Evolutionary conservation across 2,329 filamentous ascomycete genomes (phyloP).

Genomic region (Cyanodermella asteris): DNA sequence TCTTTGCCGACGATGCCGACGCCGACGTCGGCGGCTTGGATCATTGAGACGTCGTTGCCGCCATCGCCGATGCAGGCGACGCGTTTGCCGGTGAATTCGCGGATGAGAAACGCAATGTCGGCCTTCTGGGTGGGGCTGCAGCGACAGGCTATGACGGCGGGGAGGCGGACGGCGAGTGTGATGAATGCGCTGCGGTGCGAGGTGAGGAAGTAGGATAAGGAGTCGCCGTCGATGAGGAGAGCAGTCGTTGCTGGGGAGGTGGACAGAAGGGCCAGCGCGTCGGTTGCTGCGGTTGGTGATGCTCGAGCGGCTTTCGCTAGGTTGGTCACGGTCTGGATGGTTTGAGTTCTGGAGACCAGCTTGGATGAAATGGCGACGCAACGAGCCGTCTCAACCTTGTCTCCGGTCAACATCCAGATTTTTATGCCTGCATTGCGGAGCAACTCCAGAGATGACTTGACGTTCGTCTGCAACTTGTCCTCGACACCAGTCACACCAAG

Average conservation of each 20-base stretch:
- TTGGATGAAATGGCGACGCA: conserved; percentile 93
- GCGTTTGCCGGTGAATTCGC: conserved; percentile 76
- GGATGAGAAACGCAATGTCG: conserved; percentile 76
- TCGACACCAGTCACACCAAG: conserved; percentile 96
- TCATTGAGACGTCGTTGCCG: conserved; percentile 98
- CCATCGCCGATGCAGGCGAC: conserved; percentile 96
- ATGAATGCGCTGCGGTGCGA: conserved; percentile 75
- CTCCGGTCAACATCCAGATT: conserved; percentile 98
- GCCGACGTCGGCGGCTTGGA: conserved; percentile 91
- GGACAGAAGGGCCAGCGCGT: conserved; percentile 70
- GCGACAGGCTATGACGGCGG: conserved; percentile 84
- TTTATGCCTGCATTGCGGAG: conserved; percentile 94
- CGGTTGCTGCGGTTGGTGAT: conserved; percentile 35
- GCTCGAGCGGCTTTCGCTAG: conserved; percentile 12
- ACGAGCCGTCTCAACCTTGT: conserved; percentile 93
- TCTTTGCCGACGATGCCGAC: conserved; percentile 98
- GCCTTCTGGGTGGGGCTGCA: conserved; percentile 96
- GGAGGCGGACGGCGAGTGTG: conserved; percentile 63
- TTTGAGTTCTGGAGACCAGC: conserved; percentile 78
- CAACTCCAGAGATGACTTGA: conserved; percentile 85
- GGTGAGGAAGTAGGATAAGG: conserved; percentile 58
- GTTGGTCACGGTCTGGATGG: conserved; percentile 82
- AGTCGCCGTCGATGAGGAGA: conserved; percentile 86
- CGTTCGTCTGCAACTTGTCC: conserved; percentile 85
- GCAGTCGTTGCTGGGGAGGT: conserved; percentile 66